These are phyloP conservation scores for Solanum aculeatissimum DNA, from an alignment of 305 asterid species.

Conservation along the genomic window DNA sequence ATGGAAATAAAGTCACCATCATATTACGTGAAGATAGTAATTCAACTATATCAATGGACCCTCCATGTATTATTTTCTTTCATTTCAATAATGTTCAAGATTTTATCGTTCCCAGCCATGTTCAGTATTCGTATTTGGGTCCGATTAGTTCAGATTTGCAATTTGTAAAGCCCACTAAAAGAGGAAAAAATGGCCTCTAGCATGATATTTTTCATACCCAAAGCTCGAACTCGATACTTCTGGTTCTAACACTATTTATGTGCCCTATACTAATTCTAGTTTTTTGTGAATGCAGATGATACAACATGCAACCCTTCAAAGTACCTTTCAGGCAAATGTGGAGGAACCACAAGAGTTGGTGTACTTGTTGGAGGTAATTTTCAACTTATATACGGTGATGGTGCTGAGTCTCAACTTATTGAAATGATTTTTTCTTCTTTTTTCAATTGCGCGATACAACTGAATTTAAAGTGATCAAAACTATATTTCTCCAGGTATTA, in stretches of 20 bases:
- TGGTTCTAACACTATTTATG: background rate
- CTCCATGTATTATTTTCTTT: background rate
- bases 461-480: background rate
- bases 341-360: constrained; percentile 60
- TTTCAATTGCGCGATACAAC: background rate
- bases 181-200: background rate
- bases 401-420: background rate
- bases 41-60: background rate
- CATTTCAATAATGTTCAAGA: background rate
- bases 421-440: background rate
- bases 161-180: background rate
- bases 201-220: background rate
- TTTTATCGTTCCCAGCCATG: background rate
- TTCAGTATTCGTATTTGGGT: background rate
- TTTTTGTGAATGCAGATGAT: constrained; percentile 23
- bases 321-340: constrained; percentile 63
- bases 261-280: background rate
- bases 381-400: background rate
- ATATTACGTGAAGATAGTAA: background rate
- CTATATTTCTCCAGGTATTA: constrained; percentile 25
- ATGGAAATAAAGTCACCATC: background rate
- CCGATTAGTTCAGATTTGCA: background rate
- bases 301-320: constrained; percentile 39
- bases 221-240: background rate
- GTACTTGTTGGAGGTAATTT: constrained; percentile 52